Percentiles rank a stretch among this genome's conserved stretches.
Evolutionary conservation across 768 basidiomycete genomes (phyloP).

Genomic region (Coprinopsis marcescibilis): DNA sequence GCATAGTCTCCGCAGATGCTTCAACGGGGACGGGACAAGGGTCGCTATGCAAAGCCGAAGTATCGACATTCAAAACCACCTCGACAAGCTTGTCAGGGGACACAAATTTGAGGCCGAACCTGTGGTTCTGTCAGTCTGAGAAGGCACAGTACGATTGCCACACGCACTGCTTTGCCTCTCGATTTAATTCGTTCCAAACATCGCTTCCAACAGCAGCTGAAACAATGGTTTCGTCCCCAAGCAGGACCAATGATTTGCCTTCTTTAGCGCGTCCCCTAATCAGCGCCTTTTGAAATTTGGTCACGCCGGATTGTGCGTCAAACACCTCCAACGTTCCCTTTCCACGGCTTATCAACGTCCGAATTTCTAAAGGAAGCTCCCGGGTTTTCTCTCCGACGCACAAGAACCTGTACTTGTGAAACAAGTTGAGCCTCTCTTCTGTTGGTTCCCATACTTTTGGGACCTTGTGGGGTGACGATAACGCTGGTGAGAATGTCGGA

Average conservation of each 20-base stretch:
- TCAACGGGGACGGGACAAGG: background rate
- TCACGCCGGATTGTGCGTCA: slow-evolving; percentile 41
- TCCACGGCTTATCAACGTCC: slow-evolving; percentile 50
- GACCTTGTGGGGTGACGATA: slow-evolving; percentile 43
- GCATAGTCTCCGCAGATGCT: no score
- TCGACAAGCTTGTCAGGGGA: slow-evolving; percentile 44
- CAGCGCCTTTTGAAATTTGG: slow-evolving; percentile 48
- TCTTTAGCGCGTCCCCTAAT: slow-evolving; percentile 47
- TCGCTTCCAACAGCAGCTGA: slow-evolving; percentile 45
- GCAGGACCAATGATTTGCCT: slow-evolving; percentile 42
- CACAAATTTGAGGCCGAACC: slow-evolving; percentile 39
- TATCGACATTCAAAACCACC: slow-evolving; percentile 37
- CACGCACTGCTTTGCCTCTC: slow-evolving; percentile 46
- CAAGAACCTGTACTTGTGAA: slow-evolving; percentile 50
- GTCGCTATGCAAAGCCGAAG: slow-evolving; percentile 19
- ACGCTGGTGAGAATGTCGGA: slow-evolving; percentile 48
- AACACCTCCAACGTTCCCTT: slow-evolving; percentile 61
- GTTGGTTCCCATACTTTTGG: slow-evolving; percentile 63
- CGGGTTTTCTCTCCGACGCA: slow-evolving; percentile 52
- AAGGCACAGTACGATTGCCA: background rate
- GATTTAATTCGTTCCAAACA: slow-evolving; percentile 48
- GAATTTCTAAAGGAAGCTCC: slow-evolving; percentile 42
- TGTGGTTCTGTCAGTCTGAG: slow-evolving; percentile 13
- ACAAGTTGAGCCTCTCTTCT: slow-evolving; percentile 52
- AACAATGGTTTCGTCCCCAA: slow-evolving; percentile 46